These are phyloP conservation scores for Penicillium desertorum DNA, from an alignment of 495 filamentous ascomycete species.

Conservation along the genomic window DNA sequence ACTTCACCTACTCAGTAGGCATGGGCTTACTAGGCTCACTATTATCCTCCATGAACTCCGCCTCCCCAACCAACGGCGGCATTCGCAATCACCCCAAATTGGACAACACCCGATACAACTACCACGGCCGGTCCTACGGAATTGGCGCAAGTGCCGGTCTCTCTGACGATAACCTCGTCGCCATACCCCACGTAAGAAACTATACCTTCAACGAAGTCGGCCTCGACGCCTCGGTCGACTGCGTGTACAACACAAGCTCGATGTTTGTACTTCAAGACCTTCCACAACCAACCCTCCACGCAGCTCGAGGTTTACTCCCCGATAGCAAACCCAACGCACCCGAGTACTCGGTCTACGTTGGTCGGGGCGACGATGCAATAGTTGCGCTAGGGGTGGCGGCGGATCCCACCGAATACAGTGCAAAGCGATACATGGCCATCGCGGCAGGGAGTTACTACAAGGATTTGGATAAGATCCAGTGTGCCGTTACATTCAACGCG, in stretches of 20 bases:
- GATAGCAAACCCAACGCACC: conserved; percentile 3
- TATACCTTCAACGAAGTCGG: conserved; percentile 34
- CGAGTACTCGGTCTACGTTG: conserved; percentile 28
- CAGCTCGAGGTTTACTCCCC: conserved; percentile 26
- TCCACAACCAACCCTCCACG: conserved; percentile 15
- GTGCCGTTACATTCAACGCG: conserved; percentile 29
- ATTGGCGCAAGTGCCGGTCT: conserved; percentile 35
- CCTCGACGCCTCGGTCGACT: conserved; percentile 24
- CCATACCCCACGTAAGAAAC: conserved; percentile 14
- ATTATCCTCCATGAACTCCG: conserved; percentile 23
- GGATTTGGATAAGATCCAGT: conserved; percentile 32
- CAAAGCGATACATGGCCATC: conserved; percentile 20
- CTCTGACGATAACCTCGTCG: conserved; percentile 21
- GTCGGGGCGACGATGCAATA: conserved; percentile 22
- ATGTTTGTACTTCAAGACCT: conserved; percentile 3
- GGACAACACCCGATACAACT: conserved; percentile 38
- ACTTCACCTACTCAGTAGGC: conserved; percentile 32
- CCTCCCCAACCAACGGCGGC: conserved; percentile 22
- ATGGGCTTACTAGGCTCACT: conserved; percentile 26
- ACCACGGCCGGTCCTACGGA: conserved; percentile 35
- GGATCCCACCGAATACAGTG: conserved; percentile 6
- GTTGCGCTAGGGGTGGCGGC: conserved; percentile 29
- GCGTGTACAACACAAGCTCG: conserved; percentile 32
- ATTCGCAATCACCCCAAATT: conserved; percentile 26
- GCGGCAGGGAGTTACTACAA: conserved; percentile 26